phyloP scores from a whole-genome alignment of 2,329 filamentous ascomycete genomes.

The Fusarium sarcochroum region DNA sequence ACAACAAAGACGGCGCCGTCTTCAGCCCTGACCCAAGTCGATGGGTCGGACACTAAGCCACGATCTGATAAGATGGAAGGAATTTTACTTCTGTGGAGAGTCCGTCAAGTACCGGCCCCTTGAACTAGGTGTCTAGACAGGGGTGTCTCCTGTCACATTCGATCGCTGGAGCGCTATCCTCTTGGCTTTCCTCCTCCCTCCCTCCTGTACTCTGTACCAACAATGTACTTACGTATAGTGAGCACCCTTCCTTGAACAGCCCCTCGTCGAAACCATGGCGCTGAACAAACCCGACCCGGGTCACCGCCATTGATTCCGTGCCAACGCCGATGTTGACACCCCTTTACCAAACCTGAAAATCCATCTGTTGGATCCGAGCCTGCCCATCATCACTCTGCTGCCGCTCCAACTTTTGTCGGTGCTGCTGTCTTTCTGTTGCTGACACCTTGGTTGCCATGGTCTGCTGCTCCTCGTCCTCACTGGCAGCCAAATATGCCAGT shows the following conservation, averaged over 20 bases:
- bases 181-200: background rate
- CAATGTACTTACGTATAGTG: conserved; percentile 5
- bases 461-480: conserved; percentile 42
- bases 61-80: conserved; percentile 50
- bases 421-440: conserved; percentile 33
- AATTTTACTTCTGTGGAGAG: conserved; percentile 42
- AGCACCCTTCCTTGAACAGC: conserved; percentile 14
- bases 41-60: conserved; percentile 38
- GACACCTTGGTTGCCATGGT: conserved; percentile 35
- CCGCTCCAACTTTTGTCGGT: conserved; percentile 31
- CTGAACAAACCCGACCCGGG: conserved; percentile 13
- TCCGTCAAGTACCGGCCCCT: conserved; percentile 31
- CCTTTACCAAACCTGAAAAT: conserved; percentile 47
- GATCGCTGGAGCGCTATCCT: conserved; percentile 11
- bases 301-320: conserved; percentile 12
- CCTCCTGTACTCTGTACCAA: conserved; percentile 6
- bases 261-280: conserved; percentile 7
- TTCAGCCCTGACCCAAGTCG: conserved; percentile 35
- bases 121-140: conserved; percentile 14
- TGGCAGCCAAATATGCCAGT: conserved; percentile 38
- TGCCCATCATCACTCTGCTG: conserved; percentile 40
- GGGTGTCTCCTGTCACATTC: conserved; percentile 30
- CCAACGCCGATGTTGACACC: conserved; percentile 10
- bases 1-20: conserved; percentile 9
- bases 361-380: conserved; percentile 43